phyloP scores from a whole-genome alignment of 2,329 filamentous ascomycete species.

The Penicillium vulpinum region DNA sequence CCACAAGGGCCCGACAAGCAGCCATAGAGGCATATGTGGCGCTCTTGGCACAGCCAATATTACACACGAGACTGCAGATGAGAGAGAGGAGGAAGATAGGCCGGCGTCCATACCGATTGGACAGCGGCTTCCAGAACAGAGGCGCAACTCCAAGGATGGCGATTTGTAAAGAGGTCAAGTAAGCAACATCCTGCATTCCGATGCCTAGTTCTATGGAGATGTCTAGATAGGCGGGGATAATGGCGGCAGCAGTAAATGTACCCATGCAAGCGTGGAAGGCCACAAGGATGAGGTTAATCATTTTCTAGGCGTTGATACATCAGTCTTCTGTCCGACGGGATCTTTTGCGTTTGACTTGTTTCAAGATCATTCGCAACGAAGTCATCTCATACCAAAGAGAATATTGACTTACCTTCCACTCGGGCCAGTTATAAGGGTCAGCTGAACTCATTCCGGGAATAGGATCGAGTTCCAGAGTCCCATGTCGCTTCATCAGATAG shows the following conservation, averaged over 20 bases:
- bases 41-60: constrained; percentile 56
- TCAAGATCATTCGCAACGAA: neutral
- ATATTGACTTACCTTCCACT: constrained; percentile 47
- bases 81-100: constrained; percentile 57
- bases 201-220: constrained; percentile 55
- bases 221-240: constrained; percentile 57
- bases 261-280: constrained; percentile 61
- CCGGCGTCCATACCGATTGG: constrained; percentile 55
- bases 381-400: neutral
- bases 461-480: constrained; percentile 57
- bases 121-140: constrained; percentile 58
- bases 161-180: constrained; percentile 58
- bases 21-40: constrained; percentile 52
- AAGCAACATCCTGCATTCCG: constrained; percentile 51
- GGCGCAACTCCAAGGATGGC: constrained; percentile 55
- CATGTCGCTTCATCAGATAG: constrained; percentile 56
- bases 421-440: constrained; percentile 60
- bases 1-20: constrained; percentile 53
- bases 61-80: constrained; percentile 52
- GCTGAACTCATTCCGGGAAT: constrained; percentile 52
- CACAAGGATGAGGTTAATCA: constrained; percentile 56
- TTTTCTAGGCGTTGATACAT: constrained; percentile 46
- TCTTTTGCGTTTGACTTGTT: neutral
- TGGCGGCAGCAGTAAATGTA: constrained; percentile 57
- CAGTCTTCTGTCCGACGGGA: neutral